Base-by-base conservation (phyloP, 1,139 yeast genomes). In the Yamadazyma buinensis region DNA sequence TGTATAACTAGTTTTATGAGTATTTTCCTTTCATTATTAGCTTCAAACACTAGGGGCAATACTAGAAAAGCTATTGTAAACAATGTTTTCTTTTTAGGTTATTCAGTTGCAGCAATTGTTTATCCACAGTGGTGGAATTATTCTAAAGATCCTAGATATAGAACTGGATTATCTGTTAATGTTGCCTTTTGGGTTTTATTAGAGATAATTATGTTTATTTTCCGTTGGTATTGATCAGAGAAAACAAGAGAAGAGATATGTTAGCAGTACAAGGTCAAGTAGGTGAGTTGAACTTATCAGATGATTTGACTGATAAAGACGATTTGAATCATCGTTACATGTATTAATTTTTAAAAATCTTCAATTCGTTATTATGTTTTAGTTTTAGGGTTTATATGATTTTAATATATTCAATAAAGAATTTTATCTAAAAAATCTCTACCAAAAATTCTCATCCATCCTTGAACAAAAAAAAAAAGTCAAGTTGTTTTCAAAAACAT, bases 21-120 rank as follows among this genome's bases (percentile, higher is more conserved):
- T 27, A 36, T 36, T 21, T 31, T 34, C 20, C 36, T 40, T 23
- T 33, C 40, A n/a, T 35, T 38, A 25, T 38, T 35, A 26, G 44
- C 42, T 9, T 51, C 56, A 4, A 52, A 52, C 32, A 42, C 48
- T 13, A 41, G 43, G 30, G 56, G 57, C 18, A 43, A 49, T n/a
- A 52, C 57, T 4, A 52, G 46, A 39, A 49, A 49, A 33, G 33
- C 52, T 12, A 34, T 48, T 22, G 46, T 46, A 23, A 48, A 43
- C 29, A 42, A 42, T 35, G 34, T 49, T 6, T 41, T 51, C 31
- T 52, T 50, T 30, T 4, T 38, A 9, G 45, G 44, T 7, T 43
- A 43, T 26, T 33, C 37, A 14, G 35, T 43, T 12, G 47, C 43
- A 15, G 41, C 40, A 2, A 37, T 43, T 19, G 39, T 40, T 7